These are phyloP conservation scores for Cercospora sp. DNA, from an alignment of 2,329 filamentous ascomycete genomes.

Conservation along the genomic window DNA sequence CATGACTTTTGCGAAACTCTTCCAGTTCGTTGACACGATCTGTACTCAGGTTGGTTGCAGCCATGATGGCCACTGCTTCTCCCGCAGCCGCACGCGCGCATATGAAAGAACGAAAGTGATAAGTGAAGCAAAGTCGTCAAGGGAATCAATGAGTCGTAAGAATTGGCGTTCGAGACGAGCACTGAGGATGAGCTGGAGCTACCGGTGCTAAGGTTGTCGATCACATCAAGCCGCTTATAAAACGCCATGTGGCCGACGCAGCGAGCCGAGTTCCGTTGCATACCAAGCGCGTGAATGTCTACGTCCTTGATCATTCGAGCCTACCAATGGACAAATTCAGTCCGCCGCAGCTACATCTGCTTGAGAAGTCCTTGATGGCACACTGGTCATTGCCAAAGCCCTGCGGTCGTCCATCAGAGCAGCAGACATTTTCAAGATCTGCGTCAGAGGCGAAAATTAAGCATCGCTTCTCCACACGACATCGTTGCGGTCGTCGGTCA, in stretches of 20 bases:
- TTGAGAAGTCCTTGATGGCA: background rate
- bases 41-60: slow-evolving; percentile 13
- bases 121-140: background rate
- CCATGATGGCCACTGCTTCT: background rate
- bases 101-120: background rate
- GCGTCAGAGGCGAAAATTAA: slow-evolving; percentile 5
- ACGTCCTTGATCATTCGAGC: background rate
- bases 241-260: background rate
- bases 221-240: slow-evolving; percentile 9
- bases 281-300: background rate
- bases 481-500: background rate
- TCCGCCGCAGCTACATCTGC: background rate
- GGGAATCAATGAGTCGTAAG: background rate
- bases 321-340: background rate
- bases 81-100: background rate
- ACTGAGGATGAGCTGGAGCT: background rate
- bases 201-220: slow-evolving; percentile 4
- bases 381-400: background rate
- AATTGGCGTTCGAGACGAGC: background rate
- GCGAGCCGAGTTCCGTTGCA: slow-evolving; percentile 8
- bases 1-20: background rate
- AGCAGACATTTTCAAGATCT: background rate
- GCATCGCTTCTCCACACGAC: slow-evolving; percentile 4
- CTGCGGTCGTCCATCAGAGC: background rate
- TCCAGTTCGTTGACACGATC: slow-evolving; percentile 1